Percentiles rank a stretch among this genome's conserved stretches.
These are phyloP conservation scores for Pterulicium gracile DNA, from an alignment of 1,284 basidiomycete species.

Conservation along the genomic window DNA sequence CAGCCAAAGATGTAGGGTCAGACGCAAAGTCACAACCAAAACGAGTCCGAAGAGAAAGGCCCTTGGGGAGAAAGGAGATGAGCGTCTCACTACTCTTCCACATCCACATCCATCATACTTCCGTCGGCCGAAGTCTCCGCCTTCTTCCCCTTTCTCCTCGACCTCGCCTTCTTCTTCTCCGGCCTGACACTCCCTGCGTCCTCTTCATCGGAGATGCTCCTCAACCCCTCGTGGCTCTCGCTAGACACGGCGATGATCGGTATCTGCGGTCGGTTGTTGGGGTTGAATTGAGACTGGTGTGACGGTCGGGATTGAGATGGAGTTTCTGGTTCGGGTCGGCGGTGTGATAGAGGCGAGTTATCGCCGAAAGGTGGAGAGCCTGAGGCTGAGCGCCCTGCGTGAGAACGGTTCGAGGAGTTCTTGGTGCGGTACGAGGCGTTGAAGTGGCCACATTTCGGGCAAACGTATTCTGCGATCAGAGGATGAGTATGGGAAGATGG, in stretches of 20 bases:
- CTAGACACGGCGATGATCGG: not conserved
- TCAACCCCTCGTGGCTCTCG: not conserved
- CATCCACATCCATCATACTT: conserved; percentile 3
- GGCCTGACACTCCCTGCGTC: not conserved
- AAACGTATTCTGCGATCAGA: conserved; percentile 57
- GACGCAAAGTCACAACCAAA: no score
- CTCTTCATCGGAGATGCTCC: not conserved
- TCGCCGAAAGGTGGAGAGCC: not conserved
- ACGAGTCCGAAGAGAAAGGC: no score
- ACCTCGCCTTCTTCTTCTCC: not conserved
- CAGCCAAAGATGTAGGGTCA: no score
- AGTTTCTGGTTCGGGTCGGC: not conserved
- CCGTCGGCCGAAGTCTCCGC: not conserved
- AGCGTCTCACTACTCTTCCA: no score
- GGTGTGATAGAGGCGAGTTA: not conserved
- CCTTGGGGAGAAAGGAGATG: no score
- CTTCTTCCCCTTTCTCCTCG: not conserved
- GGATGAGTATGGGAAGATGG: conserved; percentile 4
- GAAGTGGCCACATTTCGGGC: conserved; percentile 67
- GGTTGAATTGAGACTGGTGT: not conserved
- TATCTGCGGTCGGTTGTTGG: no score
- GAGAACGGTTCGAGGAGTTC: conserved; percentile 9
- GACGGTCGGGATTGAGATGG: not conserved
- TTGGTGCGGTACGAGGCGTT: conserved; percentile 46
- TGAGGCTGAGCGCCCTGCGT: not conserved